These are phyloP conservation scores for Physaria fendleri DNA, from an alignment of 345 rosid species.

Conservation along the genomic window DNA sequence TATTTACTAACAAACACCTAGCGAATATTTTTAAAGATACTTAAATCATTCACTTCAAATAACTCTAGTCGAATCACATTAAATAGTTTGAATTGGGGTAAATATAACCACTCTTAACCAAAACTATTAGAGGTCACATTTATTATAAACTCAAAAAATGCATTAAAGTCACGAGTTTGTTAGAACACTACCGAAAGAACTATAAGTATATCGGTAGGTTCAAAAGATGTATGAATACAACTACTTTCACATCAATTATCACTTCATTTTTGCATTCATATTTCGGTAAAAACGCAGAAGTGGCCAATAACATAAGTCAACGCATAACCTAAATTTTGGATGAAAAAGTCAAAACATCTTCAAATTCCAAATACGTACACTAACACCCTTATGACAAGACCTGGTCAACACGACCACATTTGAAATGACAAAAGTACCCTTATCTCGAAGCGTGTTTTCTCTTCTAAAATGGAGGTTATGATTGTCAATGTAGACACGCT, in stretches of 20 bases:
- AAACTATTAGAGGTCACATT: not conserved
- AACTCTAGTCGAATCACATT: too few species aligned
- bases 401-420: not conserved
- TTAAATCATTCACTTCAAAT: too few species aligned
- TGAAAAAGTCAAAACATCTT: constrained; percentile 21
- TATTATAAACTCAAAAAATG: not conserved
- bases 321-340: constrained; percentile 11
- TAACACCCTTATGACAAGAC: not conserved
- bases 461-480: not conserved
- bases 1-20: too few species aligned
- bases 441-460: not conserved
- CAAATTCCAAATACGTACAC: constrained; percentile 1
- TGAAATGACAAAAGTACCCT: not conserved
- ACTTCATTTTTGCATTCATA: not conserved
- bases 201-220: not conserved
- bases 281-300: not conserved
- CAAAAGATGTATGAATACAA: not conserved
- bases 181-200: not conserved
- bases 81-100: too few species aligned
- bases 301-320: not conserved
- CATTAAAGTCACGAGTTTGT: constrained; percentile 16
- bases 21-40: too few species aligned
- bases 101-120: too few species aligned
- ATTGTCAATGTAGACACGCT: constrained; percentile 11
- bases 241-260: not conserved